Conservation (phyloP, 768 basidiomycete species). For the Lentinula detonsa region DNA sequence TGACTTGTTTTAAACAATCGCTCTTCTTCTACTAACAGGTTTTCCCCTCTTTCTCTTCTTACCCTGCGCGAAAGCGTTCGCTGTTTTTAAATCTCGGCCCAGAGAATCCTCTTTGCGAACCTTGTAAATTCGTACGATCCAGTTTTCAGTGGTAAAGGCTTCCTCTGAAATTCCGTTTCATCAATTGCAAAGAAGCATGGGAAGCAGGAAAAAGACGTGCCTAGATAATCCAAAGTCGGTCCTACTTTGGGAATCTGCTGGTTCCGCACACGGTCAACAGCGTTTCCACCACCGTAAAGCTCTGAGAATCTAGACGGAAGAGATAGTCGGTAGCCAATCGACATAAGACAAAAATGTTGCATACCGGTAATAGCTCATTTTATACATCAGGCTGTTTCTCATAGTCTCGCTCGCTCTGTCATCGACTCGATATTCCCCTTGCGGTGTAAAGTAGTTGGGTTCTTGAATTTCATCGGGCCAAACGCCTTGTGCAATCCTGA, state of each 20-base stretch:
- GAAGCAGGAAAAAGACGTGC: conserved; percentile 34
- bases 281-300: conserved; percentile 69
- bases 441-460: conserved; percentile 84
- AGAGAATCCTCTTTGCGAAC: conserved; percentile 93
- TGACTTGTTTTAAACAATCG: conserved; percentile 19
- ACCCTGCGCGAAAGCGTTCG: conserved; percentile 78
- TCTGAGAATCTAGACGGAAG: conserved; percentile 63
- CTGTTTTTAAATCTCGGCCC: conserved; percentile 85
- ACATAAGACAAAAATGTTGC: conserved; percentile 7
- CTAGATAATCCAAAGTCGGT: conserved; percentile 83
- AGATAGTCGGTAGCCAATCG: neutral
- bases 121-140: conserved; percentile 96
- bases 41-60: conserved; percentile 86
- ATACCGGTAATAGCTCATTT: conserved; percentile 95
- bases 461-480: conserved; percentile 99
- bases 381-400: conserved; percentile 98
- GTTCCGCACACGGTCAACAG: conserved; percentile 83
- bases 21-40: conserved; percentile 56
- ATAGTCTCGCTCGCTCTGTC: conserved; percentile 79
- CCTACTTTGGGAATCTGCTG: conserved; percentile 74
- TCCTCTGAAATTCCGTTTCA: conserved; percentile 52
- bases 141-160: conserved; percentile 98
- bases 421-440: conserved; percentile 93
- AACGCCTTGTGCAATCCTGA: conserved; percentile 83
- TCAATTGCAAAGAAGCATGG: conserved; percentile 6